A percentile compares a stretch with the other conserved stretches of the same genome.
Evolutionary conservation across 768 basidiomycete genomes (phyloP).

Genomic region (Grammothele lineata): DNA sequence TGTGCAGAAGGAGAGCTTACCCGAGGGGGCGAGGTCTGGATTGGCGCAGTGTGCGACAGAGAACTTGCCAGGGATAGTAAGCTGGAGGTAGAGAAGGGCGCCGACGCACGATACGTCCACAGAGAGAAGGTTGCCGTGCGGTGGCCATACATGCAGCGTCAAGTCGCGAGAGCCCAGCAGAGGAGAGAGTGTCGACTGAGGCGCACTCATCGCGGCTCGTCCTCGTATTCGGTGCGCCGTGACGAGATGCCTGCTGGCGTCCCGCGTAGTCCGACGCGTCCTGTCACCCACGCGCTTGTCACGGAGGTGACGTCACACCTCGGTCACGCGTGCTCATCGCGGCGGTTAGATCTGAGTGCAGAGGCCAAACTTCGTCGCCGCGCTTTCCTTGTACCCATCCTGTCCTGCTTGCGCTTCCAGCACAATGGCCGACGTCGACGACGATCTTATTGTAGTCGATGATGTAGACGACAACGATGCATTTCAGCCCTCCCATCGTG

Average conservation of each 20-base stretch:
- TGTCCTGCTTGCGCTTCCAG: too few relatives aligned
- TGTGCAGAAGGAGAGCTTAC: slow-evolving; percentile 37
- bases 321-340: neutral
- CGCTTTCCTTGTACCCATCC: too few relatives aligned
- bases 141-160: slow-evolving; percentile 66
- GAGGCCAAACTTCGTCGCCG: neutral
- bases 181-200: too few relatives aligned
- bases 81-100: slow-evolving; percentile 64
- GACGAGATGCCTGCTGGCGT: too few relatives aligned
- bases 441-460: slow-evolving; percentile 26
- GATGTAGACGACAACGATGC: slow-evolving; percentile 22
- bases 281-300: neutral
- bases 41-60: slow-evolving; percentile 55
- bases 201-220: too few relatives aligned
- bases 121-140: slow-evolving; percentile 59
- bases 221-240: too few relatives aligned
- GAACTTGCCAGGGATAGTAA: slow-evolving; percentile 66
- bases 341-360: too few relatives aligned
- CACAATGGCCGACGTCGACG: slow-evolving; percentile 14
- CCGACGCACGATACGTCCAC: slow-evolving; percentile 64
- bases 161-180: slow-evolving; percentile 2
- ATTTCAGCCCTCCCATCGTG: slow-evolving; percentile 13
- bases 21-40: slow-evolving; percentile 70
- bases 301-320: neutral
- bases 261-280: slow-evolving; percentile 4